Conservation (phyloP, 176 grass and related monocot species). For the Aechmea fasciata region DNA sequence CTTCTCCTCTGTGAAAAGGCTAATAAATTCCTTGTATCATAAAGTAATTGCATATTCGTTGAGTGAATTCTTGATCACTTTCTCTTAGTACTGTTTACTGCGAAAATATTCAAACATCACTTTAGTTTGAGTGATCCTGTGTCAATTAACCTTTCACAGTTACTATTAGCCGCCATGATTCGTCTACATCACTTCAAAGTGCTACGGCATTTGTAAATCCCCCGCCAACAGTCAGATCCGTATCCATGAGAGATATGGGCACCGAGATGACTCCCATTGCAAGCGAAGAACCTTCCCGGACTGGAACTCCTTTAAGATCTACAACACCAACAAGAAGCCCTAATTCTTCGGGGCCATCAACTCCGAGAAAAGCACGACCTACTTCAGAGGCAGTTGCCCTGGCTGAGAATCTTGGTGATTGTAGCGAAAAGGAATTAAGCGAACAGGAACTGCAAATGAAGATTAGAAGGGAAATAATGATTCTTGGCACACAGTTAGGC, state of each 20-base stretch:
- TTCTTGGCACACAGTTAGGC: constrained; percentile 77
- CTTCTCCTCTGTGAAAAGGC: neutral
- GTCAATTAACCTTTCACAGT: constrained; percentile 41
- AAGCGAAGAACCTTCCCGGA: constrained; percentile 87
- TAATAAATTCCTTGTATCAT: neutral
- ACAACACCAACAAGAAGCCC: constrained; percentile 50
- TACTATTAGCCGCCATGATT: constrained; percentile 50
- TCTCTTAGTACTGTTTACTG: neutral
- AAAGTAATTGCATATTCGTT: neutral
- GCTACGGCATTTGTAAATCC: constrained; percentile 54
- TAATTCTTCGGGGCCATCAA: constrained; percentile 56
- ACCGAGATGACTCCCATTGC: constrained; percentile 99
- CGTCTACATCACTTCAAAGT: constrained; percentile 41
- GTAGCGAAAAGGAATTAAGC: constrained; percentile 38
- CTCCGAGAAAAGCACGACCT: constrained; percentile 38
- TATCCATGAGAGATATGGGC: constrained; percentile 97
- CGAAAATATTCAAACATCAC: neutral
- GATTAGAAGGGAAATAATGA: constrained; percentile 89
- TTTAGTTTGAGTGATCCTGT: neutral
- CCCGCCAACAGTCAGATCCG: constrained; percentile 62
- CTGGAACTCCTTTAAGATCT: constrained; percentile 69
- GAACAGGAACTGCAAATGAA: constrained; percentile 69
- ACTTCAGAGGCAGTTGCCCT: constrained; percentile 13
- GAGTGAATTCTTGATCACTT: neutral
- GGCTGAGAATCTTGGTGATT: constrained; percentile 30